Evolutionary conservation across 148 eudicot species (phyloP).

Genomic region (Arctostaphylos glauca): DNA sequence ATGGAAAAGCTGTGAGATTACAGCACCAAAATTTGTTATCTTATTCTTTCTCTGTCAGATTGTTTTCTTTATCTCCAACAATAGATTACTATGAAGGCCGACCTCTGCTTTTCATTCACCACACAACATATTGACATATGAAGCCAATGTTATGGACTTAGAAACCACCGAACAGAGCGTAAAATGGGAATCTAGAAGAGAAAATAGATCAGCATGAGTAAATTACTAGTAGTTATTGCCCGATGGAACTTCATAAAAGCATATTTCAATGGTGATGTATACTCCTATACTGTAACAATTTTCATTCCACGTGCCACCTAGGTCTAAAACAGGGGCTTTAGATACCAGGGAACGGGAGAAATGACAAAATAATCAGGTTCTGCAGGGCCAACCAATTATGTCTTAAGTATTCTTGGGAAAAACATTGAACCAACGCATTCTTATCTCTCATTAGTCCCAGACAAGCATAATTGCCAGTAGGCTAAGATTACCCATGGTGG

Average conservation of each 20-base stretch:
- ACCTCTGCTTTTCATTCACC: not conserved
- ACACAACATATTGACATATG: not conserved
- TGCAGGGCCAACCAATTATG: not conserved
- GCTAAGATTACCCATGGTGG: not conserved
- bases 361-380: not conserved
- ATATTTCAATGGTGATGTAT: not conserved
- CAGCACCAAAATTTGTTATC: too few relatives aligned
- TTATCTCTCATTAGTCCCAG: not conserved
- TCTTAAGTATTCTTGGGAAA: not conserved
- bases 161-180: not conserved
- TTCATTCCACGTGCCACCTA: not conserved
- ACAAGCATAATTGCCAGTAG: not conserved
- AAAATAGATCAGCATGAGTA: not conserved
- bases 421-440: not conserved
- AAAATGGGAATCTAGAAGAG: not conserved
- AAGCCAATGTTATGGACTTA: not conserved
- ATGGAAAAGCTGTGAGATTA: too few relatives aligned
- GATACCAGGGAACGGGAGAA: not conserved
- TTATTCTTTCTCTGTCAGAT: too few relatives aligned
- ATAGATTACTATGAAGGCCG: too few relatives aligned
- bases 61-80: too few relatives aligned
- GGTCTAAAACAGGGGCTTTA: not conserved
- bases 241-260: not conserved
- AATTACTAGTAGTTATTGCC: not conserved
- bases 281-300: not conserved